Conservation (phyloP, 169 alveolate species). For the Plasmodium berghei region DNA sequence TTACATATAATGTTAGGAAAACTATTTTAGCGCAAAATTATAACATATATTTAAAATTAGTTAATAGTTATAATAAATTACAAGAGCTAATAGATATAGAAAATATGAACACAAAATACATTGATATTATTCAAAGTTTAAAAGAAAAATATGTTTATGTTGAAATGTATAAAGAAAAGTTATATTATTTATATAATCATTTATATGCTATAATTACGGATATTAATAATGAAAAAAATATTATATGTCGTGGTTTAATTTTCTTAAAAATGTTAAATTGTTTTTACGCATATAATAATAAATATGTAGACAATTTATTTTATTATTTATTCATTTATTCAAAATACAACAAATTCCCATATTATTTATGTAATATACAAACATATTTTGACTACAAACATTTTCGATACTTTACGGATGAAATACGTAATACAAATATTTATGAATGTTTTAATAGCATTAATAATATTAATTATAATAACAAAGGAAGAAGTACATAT, state of each 20-base stretch:
- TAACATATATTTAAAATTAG: slow-evolving; percentile 52
- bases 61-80: slow-evolving; percentile 29
- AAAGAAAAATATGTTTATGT: slow-evolving; percentile 20
- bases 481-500: not conserved
- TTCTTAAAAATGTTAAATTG: slow-evolving; percentile 35
- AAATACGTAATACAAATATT: not conserved
- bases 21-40: slow-evolving; percentile 15
- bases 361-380: slow-evolving; percentile 43
- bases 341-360: slow-evolving; percentile 53
- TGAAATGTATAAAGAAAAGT: slow-evolving; percentile 38
- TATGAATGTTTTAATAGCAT: not conserved
- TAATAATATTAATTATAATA: too few species aligned
- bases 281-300: slow-evolving; percentile 42
- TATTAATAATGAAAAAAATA: slow-evolving; percentile 66
- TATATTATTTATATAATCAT: slow-evolving; percentile 45
- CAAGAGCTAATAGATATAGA: slow-evolving; percentile 29
- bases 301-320: slow-evolving; percentile 42
- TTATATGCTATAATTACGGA: slow-evolving; percentile 45
- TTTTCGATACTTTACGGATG: slow-evolving; percentile 26
- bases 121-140: slow-evolving; percentile 20
- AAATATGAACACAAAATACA: slow-evolving; percentile 24
- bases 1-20: slow-evolving; percentile 26
- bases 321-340: slow-evolving; percentile 60
- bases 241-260: slow-evolving; percentile 54
- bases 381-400: slow-evolving; percentile 60